Percentiles rank a stretch among this genome's conserved stretches.
Evolutionary conservation across 179 eudicot genomes (phyloP).

Genomic region (Gypsophila paniculata): DNA sequence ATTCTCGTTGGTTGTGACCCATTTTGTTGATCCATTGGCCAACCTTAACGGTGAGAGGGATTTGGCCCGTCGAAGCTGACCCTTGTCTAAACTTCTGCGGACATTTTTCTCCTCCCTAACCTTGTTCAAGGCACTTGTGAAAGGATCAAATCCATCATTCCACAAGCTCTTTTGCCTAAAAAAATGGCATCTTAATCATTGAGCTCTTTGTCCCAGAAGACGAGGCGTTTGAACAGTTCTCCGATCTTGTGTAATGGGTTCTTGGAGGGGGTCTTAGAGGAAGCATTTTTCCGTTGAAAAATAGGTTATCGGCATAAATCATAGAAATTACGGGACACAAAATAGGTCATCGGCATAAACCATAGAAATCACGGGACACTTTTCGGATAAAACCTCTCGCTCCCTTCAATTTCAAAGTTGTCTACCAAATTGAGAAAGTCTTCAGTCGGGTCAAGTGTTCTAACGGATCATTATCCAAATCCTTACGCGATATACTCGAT

Average conservation of each 20-base stretch:
- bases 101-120: slow-evolving; percentile 40
- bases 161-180: slow-evolving; percentile 32
- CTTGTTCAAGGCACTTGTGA: slow-evolving; percentile 54
- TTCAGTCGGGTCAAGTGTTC: slow-evolving; percentile 11
- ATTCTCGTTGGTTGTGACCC: not conserved
- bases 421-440: slow-evolving; percentile 17
- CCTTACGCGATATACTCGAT: too few relatives aligned
- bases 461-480: too few relatives aligned
- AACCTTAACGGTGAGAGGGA: slow-evolving; percentile 54
- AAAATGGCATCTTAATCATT: slow-evolving; percentile 32
- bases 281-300: slow-evolving; percentile 46
- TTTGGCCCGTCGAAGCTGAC: slow-evolving; percentile 38
- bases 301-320: slow-evolving; percentile 67
- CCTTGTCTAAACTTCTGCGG: slow-evolving; percentile 5
- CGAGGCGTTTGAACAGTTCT: slow-evolving; percentile 31
- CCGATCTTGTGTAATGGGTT: slow-evolving; percentile 28
- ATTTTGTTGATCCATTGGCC: too few relatives aligned
- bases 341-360: slow-evolving; percentile 10
- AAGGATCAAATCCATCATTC: slow-evolving; percentile 71
- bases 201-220: slow-evolving; percentile 45
- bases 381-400: slow-evolving; percentile 31
- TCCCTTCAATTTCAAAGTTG: slow-evolving; percentile 56
- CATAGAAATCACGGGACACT: too few relatives aligned
- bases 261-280: slow-evolving; percentile 64
- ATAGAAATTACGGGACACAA: slow-evolving; percentile 30